phyloP scores from a whole-genome alignment of 108 stramenopile genomes.

The Fragilaria crotonensis region DNA sequence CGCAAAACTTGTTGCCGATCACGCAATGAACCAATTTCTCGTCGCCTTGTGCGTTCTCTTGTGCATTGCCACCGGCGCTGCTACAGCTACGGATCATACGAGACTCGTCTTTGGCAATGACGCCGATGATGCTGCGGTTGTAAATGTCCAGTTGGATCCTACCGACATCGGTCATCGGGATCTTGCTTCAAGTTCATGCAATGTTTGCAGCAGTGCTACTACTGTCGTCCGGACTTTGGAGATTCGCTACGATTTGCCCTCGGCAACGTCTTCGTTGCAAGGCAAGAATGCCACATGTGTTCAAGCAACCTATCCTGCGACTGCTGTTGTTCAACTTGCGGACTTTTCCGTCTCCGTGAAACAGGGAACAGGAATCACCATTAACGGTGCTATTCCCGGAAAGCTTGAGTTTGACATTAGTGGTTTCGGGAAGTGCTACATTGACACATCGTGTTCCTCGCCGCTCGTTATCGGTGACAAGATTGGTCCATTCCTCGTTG shows the following conservation, averaged over 20 bases:
- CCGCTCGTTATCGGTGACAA: not conserved
- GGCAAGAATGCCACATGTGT: not conserved
- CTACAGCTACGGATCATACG: too few relatives aligned
- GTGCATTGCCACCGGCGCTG: too few relatives aligned
- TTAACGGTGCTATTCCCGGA: not conserved
- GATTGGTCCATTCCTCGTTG: not conserved
- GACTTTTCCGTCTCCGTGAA: not conserved
- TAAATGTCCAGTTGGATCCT: too few relatives aligned
- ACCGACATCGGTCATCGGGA: too few relatives aligned
- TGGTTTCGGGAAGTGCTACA: not conserved
- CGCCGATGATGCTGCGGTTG: too few relatives aligned
- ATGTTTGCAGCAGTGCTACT: too few relatives aligned
- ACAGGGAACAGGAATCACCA: not conserved
- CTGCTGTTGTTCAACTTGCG: not conserved
- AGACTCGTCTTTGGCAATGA: too few relatives aligned
- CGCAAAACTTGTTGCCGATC: too few relatives aligned
- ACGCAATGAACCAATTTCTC: too few relatives aligned
- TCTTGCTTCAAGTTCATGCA: too few relatives aligned
- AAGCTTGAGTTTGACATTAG: not conserved
- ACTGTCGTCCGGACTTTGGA: too few relatives aligned
- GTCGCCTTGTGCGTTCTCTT: too few relatives aligned
- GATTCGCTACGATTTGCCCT: not conserved
- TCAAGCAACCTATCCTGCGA: not conserved
- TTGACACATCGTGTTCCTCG: not conserved
- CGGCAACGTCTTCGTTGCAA: not conserved